A percentile compares a stretch with the other conserved stretches of the same genome.
These are phyloP conservation scores for Kodamaea restingae DNA, from an alignment of 805 yeast species.

Conservation along the genomic window DNA sequence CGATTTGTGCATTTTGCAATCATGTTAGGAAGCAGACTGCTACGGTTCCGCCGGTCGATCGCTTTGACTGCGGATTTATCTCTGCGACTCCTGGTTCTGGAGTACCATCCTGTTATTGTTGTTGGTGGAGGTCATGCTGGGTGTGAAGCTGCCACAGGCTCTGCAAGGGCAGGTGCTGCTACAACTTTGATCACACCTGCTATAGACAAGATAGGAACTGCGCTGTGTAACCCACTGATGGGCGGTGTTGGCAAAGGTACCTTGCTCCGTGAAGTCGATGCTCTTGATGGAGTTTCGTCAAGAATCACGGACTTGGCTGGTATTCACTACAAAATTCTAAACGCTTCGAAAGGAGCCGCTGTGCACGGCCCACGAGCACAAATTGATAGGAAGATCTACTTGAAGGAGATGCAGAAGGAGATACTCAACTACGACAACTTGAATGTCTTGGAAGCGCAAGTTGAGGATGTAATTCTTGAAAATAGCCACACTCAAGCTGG, in stretches of 20 bases:
- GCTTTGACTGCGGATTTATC: slow-evolving; percentile 24
- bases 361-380: slow-evolving; percentile 99
- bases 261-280: slow-evolving; percentile 86
- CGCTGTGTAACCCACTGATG: slow-evolving; percentile 96
- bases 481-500: slow-evolving; percentile 29
- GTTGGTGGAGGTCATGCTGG: slow-evolving; percentile 99
- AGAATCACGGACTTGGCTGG: slow-evolving; percentile 90
- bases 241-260: slow-evolving; percentile 99
- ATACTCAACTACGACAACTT: slow-evolving; percentile 55
- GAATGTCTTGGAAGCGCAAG: slow-evolving; percentile 65
- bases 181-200: slow-evolving; percentile 78
- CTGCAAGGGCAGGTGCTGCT: slow-evolving; percentile 76
- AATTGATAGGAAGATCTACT: slow-evolving; percentile 80
- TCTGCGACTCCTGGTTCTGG: slow-evolving; percentile 1
- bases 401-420: slow-evolving; percentile 71
- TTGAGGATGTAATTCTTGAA: slow-evolving; percentile 76
- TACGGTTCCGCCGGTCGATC: slow-evolving; percentile 4
- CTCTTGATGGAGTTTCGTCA: slow-evolving; percentile 89
- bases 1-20: not conserved
- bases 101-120: slow-evolving; percentile 64
- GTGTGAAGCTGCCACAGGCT: slow-evolving; percentile 91
- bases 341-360: slow-evolving; percentile 87
- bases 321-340: slow-evolving; percentile 82
- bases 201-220: slow-evolving; percentile 75
- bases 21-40: not conserved